These are phyloP conservation scores for Dianthus caryophyllus DNA, from an alignment of 148 eudicot species.

Conservation along the genomic window DNA sequence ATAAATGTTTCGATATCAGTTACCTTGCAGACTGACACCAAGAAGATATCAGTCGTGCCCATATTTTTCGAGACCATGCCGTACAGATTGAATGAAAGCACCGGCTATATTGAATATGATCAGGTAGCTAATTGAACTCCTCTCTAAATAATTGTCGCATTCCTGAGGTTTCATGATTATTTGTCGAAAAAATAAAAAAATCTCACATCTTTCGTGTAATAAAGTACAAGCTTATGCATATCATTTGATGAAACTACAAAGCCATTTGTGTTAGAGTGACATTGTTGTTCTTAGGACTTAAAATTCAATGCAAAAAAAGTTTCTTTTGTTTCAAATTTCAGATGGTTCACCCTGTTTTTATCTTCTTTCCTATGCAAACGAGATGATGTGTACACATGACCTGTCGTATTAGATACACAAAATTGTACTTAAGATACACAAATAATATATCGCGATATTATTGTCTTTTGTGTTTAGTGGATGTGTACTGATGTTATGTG, in stretches of 20 bases:
- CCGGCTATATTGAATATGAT: conserved; percentile 91
- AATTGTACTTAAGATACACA: too few species aligned
- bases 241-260: neutral
- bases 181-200: neutral
- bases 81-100: conserved; percentile 86
- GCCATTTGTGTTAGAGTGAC: neutral
- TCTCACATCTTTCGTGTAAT: neutral
- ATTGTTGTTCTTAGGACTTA: neutral
- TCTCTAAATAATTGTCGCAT: neutral
- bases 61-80: conserved; percentile 99
- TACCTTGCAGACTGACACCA: conserved; percentile 82
- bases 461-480: too few species aligned
- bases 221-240: neutral
- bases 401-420: too few species aligned
- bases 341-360: neutral
- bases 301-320: neutral
- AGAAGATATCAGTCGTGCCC: conserved; percentile 94
- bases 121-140: conserved; percentile 48
- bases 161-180: neutral
- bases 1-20: neutral
- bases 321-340: neutral
- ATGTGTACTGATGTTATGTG: too few species aligned
- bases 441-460: too few species aligned
- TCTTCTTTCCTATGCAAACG: neutral
- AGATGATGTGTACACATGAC: neutral